Conservation (phyloP, 768 basidiomycete genomes). For the Calocera cornea region DNA sequence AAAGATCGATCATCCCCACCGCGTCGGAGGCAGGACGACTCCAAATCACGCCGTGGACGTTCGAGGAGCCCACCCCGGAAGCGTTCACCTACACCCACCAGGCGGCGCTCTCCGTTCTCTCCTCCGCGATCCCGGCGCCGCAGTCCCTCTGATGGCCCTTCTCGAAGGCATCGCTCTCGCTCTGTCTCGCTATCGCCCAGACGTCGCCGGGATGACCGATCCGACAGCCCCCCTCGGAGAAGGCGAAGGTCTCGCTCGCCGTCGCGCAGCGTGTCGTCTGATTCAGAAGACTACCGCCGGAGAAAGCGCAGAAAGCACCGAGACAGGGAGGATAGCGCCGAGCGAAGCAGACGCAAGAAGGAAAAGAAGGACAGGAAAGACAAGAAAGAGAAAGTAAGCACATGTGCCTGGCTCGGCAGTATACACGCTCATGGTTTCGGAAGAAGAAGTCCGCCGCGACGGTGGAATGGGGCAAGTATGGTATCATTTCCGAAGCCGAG, state of each 20-base stretch:
- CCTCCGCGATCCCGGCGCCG: not conserved
- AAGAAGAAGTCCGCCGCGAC: slow-evolving; percentile 43
- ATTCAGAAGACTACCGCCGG: slow-evolving; percentile 11
- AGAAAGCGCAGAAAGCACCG: slow-evolving; percentile 16
- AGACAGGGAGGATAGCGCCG: slow-evolving; percentile 14
- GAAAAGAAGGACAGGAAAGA: slow-evolving; percentile 43
- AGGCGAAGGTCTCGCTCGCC: slow-evolving; percentile 9
- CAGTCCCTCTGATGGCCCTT: not conserved
- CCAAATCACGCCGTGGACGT: not conserved
- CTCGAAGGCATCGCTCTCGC: slow-evolving; percentile 1
- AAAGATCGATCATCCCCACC: not conserved
- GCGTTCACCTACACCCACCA: not conserved
- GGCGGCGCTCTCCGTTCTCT: not conserved
- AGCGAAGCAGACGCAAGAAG: slow-evolving; percentile 12
- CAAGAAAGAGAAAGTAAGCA: slow-evolving; percentile 52
- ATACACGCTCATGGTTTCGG: slow-evolving; percentile 23
- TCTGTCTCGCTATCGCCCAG: slow-evolving; percentile 8
- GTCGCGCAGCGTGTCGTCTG: slow-evolving; percentile 11
- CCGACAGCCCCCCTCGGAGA: slow-evolving; percentile 7
- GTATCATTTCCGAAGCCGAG: slow-evolving; percentile 75
- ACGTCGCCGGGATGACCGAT: slow-evolving; percentile 5
- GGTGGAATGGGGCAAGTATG: slow-evolving; percentile 82
- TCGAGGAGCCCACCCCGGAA: not conserved
- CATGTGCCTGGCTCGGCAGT: slow-evolving; percentile 7
- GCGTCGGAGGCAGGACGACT: not conserved